Base-by-base conservation (phyloP, 805 yeast species). In the Cyberlindnera subsufficiens region DNA sequence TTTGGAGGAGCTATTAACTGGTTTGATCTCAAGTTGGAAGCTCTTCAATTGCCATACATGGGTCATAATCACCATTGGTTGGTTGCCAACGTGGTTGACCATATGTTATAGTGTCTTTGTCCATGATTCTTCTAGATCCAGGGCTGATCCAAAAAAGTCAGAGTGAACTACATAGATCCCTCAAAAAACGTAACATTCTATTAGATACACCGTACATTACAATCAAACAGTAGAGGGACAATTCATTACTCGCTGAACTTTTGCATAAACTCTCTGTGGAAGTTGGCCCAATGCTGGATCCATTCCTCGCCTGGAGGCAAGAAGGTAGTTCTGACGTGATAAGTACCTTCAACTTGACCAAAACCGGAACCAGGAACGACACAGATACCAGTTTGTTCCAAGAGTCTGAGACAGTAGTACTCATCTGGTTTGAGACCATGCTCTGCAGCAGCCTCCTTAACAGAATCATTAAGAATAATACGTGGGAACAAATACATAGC, bases 321-420 rank as follows among this genome's bases (percentile, higher is more conserved):
- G 70, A 93, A 93, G 0, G 99, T 93, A 1, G 99, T 93, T 73
- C 99, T 82, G 55, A 93, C 75, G 61, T 93, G 99, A 68, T 74
- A 84, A 4, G 97, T 89, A 17, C 88, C 95, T 38, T 80, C 81
- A 38, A 73, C 83, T 67, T 93, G 99, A 29, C 98, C 97, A 56
- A 93, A 93, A 0, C 99, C 99, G 30, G 88, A 80, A 33, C 99
- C 99, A 27, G 99, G 98, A 49, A 93, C 95, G 35, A 95, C 87
- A 66, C 99, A 93, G 47, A 93, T 88, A 54, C 99, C 99, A 6
- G 99, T 89, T 37, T 68, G 64, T 51, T 91, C 91, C 52, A 93
- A 73, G 45, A 93, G 70, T 53, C 83, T 82, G 60, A 83, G 72
- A 64, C 97, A 90, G 69, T 93, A 93, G 50, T 85, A 78, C 61